Evolutionary conservation across 768 basidiomycete species (phyloP).

Genomic region (Amanita polypyramis): DNA sequence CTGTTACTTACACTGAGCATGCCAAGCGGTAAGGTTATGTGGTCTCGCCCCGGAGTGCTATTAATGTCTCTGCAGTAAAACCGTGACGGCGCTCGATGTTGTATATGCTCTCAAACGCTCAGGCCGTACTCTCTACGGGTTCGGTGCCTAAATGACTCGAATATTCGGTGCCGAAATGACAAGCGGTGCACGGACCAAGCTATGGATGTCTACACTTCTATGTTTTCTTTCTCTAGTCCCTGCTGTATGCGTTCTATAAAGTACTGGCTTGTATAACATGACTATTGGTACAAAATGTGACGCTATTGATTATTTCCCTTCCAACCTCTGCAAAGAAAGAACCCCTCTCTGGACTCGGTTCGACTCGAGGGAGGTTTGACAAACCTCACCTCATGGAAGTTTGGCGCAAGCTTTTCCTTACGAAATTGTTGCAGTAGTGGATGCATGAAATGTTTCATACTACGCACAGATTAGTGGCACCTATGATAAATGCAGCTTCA

Average conservation of each 20-base stretch:
- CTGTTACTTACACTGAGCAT: conserved; percentile 92
- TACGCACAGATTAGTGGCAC: conserved; percentile 19
- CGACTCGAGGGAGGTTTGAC: conserved; percentile 81
- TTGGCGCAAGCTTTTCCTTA: conserved; percentile 38
- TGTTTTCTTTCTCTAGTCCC: not conserved
- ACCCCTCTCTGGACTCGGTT: conserved; percentile 69
- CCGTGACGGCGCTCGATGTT: conserved; percentile 81
- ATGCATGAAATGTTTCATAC: conserved; percentile 80
- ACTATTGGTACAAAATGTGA: not conserved
- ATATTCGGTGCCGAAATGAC: not conserved
- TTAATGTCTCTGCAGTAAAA: conserved; percentile 38
- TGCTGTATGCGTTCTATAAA: conserved; percentile 4
- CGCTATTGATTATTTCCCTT: conserved; percentile 15
- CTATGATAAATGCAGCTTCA: conserved; percentile 5
- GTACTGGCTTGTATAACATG: conserved; percentile 3
- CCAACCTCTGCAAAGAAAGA: conserved; percentile 80
- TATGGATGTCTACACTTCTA: not conserved
- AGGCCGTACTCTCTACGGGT: conserved; percentile 73
- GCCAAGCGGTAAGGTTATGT: conserved; percentile 53
- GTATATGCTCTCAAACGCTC: conserved; percentile 68
- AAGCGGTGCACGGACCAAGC: not conserved
- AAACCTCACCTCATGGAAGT: conserved; percentile 57
- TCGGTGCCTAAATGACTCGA: conserved; percentile 45
- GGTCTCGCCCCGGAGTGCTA: not conserved
- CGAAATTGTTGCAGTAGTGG: conserved; percentile 63